A percentile compares a stretch with the other conserved stretches of the same genome.
phyloP scores from a whole-genome alignment of 1,139 yeast genomes.

The Hemisphaericaspora xylofermentans region DNA sequence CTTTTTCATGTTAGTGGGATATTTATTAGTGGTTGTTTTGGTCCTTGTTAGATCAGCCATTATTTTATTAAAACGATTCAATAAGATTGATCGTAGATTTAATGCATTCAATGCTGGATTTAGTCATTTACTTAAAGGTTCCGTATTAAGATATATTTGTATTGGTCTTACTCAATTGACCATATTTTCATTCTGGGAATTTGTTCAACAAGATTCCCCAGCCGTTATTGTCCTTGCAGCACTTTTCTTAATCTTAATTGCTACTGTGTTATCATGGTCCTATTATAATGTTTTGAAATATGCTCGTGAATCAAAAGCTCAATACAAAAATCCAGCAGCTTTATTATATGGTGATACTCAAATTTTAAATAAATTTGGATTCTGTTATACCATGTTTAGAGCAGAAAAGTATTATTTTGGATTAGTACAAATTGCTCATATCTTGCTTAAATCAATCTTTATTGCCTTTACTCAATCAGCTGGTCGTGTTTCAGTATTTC shows the following conservation, averaged over 20 bases:
- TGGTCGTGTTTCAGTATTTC: slow-evolving; percentile 69
- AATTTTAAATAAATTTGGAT: slow-evolving; percentile 69
- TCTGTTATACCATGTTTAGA: slow-evolving; percentile 78
- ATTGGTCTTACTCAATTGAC: slow-evolving; percentile 75
- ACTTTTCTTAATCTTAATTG: slow-evolving; percentile 54
- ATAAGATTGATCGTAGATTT: slow-evolving; percentile 49
- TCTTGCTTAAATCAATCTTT: slow-evolving; percentile 58
- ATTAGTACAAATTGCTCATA: slow-evolving; percentile 52
- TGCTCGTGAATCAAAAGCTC: slow-evolving; percentile 53
- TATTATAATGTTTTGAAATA: slow-evolving; percentile 56
- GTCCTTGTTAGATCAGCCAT: slow-evolving; percentile 52
- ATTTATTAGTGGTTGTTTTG: slow-evolving; percentile 45
- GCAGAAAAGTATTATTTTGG: slow-evolving; percentile 80
- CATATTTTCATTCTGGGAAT: slow-evolving; percentile 74
- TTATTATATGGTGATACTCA: slow-evolving; percentile 67
- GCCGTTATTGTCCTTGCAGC: slow-evolving; percentile 73
- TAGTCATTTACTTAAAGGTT: slow-evolving; percentile 59
- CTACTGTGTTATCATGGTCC: slow-evolving; percentile 58
- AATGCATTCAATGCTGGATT: slow-evolving; percentile 54
- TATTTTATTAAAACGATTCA: slow-evolving; percentile 42
- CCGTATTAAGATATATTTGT: slow-evolving; percentile 64
- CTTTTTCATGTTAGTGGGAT: slow-evolving; percentile 68
- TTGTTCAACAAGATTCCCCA: slow-evolving; percentile 66
- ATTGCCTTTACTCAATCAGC: slow-evolving; percentile 68
- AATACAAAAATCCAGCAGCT: slow-evolving; percentile 74